A percentile compares a stretch with the other conserved stretches of the same genome.
phyloP scores from a whole-genome alignment of 306 rosid genomes.

The Prunus mira region DNA sequence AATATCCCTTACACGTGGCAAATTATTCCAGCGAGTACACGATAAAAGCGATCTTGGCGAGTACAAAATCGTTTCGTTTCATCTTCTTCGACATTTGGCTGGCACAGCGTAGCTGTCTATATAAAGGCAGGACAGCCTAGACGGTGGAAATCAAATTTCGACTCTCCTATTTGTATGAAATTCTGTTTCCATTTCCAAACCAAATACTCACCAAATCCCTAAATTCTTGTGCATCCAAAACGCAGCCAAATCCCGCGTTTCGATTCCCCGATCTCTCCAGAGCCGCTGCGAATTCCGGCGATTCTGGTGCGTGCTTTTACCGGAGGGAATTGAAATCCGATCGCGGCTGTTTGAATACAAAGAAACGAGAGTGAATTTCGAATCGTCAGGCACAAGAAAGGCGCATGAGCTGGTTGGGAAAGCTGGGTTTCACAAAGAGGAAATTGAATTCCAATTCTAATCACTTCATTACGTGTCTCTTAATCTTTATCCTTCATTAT shows the following conservation, averaged over 20 bases:
- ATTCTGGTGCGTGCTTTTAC: not conserved
- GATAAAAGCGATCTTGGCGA: not conserved
- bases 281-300: not conserved
- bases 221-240: not conserved
- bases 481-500: slow-evolving; percentile 75
- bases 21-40: not conserved
- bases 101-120: not conserved
- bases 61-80: not conserved
- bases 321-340: not conserved
- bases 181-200: not conserved
- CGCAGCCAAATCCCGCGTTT: not conserved
- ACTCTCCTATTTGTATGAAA: not conserved
- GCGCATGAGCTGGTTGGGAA: slow-evolving; percentile 97
- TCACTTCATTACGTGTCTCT: slow-evolving; percentile 70
- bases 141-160: not conserved
- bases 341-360: slow-evolving; percentile 5
- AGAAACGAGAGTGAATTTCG: not conserved
- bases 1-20: not conserved
- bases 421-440: slow-evolving; percentile 51
- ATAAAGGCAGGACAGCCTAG: not conserved
- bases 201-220: not conserved
- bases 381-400: slow-evolving; percentile 31
- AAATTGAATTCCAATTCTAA: slow-evolving; percentile 65
- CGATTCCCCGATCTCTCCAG: not conserved
- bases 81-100: not conserved